These are phyloP conservation scores for Zasmidium citrigriseum DNA, from an alignment of 2,329 filamentous ascomycete genomes.

Conservation along the genomic window DNA sequence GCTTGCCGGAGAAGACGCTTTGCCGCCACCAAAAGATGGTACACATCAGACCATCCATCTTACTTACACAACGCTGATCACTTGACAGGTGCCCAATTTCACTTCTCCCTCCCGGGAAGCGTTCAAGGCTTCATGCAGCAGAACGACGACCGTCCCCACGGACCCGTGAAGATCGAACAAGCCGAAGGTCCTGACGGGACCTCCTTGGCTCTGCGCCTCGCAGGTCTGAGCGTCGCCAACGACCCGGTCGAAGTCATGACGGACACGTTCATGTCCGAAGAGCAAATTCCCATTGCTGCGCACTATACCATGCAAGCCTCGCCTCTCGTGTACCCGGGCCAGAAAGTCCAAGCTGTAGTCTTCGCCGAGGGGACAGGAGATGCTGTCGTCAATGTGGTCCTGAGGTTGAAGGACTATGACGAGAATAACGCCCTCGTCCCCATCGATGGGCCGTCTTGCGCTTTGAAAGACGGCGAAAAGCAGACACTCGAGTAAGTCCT, in stretches of 20 bases:
- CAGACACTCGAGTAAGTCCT: not conserved
- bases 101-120: slow-evolving; percentile 3
- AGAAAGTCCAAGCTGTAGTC: not conserved
- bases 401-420: not conserved
- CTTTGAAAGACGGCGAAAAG: not conserved
- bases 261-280: not conserved
- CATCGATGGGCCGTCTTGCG: not conserved
- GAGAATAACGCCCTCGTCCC: not conserved
- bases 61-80: not conserved
- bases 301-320: not conserved
- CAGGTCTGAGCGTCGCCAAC: not conserved
- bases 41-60: not conserved
- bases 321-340: not conserved
- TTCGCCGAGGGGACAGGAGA: not conserved
- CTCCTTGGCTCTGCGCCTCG: not conserved
- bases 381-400: not conserved
- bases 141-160: no score
- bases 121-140: slow-evolving; percentile 1
- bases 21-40: not conserved
- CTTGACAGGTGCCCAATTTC: not conserved
- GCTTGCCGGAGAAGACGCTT: not conserved
- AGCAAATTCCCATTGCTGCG: not conserved
- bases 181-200: no score
- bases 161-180: not conserved
- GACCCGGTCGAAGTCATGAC: not conserved